These are phyloP conservation scores for Staphylotrichum tortipilum DNA, from an alignment of 495 filamentous ascomycete species.

Conservation along the genomic window DNA sequence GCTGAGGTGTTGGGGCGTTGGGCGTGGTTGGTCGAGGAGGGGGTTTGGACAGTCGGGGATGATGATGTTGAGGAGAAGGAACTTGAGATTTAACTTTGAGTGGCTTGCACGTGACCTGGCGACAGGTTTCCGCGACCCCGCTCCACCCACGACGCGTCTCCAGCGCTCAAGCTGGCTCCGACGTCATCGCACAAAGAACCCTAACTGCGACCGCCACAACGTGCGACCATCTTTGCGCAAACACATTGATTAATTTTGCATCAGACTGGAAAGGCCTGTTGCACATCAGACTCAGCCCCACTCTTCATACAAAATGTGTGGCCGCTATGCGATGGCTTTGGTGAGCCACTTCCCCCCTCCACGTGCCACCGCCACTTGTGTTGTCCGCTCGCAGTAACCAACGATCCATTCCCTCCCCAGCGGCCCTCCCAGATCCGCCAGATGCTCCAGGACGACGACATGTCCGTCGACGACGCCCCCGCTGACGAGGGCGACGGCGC, in stretches of 20 bases:
- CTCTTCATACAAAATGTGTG: conserved; percentile 56
- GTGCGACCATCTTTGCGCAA: not conserved
- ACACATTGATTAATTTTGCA: no score
- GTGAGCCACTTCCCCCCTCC: conserved; percentile 39
- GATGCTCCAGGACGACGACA: conserved; percentile 61
- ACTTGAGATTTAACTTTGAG: no score
- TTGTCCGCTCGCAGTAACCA: no score
- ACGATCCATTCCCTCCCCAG: conserved; percentile 21
- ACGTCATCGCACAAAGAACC: conserved; percentile 1
- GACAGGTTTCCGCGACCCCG: not conserved
- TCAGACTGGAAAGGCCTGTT: no score
- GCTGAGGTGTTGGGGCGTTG: not conserved
- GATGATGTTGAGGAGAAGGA: not conserved
- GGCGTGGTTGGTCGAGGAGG: not conserved
- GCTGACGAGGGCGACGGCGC: conserved; percentile 50
- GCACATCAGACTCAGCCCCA: no score
- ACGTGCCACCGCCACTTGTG: not conserved
- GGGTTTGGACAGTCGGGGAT: not conserved
- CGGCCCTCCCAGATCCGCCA: conserved; percentile 58
- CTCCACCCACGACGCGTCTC: not conserved
- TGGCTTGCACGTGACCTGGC: conserved; percentile 22
- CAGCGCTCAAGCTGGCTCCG: not conserved
- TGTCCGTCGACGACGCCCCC: conserved; percentile 70
- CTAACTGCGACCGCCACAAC: not conserved
- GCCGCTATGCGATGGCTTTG: conserved; percentile 71